Conservation (phyloP, 2,329 filamentous ascomycete species). For the Fusarium tjaetaba region DNA sequence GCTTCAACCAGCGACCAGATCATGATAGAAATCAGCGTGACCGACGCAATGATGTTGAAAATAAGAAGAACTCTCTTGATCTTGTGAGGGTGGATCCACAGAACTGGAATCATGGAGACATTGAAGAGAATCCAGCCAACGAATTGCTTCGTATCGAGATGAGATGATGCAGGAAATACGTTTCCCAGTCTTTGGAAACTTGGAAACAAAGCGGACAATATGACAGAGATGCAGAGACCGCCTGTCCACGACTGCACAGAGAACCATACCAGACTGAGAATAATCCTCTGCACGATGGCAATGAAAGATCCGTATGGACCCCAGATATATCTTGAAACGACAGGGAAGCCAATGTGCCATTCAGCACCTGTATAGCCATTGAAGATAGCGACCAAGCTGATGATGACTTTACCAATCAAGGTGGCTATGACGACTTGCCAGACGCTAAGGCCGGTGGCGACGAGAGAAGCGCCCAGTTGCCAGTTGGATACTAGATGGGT, state of each 20-base stretch:
- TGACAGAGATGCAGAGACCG: background rate
- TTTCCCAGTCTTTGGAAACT: background rate
- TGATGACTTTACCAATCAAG: background rate
- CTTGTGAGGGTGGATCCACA: background rate
- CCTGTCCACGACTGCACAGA: background rate
- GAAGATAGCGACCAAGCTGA: background rate
- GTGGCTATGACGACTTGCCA: background rate
- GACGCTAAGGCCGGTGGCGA: background rate
- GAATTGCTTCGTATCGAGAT: background rate
- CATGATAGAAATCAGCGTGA: background rate
- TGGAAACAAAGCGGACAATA: background rate
- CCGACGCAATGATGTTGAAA: background rate
- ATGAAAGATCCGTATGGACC: background rate
- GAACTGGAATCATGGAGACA: background rate
- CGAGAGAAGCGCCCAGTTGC: background rate
- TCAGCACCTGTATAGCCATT: background rate
- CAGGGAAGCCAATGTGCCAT: background rate
- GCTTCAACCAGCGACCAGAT: background rate
- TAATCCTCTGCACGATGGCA: background rate
- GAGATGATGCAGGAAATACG: background rate
- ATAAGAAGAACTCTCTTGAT: background rate
- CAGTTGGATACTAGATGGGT: background rate
- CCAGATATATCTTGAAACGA: background rate
- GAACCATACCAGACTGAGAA: background rate
- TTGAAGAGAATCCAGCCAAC: background rate